Evolutionary conservation across 1,284 basidiomycete species (phyloP).

Genomic region (Leccinum huronense): DNA sequence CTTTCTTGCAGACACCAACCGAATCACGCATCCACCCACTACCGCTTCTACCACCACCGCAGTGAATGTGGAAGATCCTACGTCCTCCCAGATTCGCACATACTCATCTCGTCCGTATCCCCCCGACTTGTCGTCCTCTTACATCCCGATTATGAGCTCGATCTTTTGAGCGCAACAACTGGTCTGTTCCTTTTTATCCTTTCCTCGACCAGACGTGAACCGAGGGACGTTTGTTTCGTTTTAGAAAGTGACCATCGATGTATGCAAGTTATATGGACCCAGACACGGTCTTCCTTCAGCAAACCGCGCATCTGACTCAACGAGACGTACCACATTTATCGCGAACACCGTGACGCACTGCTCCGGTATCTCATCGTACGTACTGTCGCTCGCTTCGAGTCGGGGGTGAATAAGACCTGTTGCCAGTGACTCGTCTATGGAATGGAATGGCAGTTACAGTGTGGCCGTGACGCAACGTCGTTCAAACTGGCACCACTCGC

Average conservation of each 20-base stretch:
- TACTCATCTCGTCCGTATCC: constrained; percentile 91
- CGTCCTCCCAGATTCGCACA: constrained; percentile 69
- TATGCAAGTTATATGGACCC: constrained; percentile 87
- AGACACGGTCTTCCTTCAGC: constrained; percentile 95
- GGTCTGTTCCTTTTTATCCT: constrained; percentile 39
- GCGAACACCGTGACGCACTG: constrained; percentile 77
- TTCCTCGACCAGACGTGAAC: not conserved
- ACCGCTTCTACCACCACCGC: constrained; percentile 28
- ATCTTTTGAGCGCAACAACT: constrained; percentile 99
- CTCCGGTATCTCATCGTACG: constrained; percentile 86
- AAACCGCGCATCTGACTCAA: constrained; percentile 92
- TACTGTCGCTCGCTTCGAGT: constrained; percentile 8
- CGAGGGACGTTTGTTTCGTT: constrained; percentile 1
- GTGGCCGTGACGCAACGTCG: no score
- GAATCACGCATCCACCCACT: constrained; percentile 50
- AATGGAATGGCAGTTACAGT: no score
- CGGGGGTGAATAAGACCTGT: not conserved
- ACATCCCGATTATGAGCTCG: constrained; percentile 98
- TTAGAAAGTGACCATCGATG: constrained; percentile 94
- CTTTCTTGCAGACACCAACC: constrained; percentile 73
- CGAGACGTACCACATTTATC: constrained; percentile 81
- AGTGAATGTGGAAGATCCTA: constrained; percentile 38
- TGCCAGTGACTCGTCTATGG: no score
- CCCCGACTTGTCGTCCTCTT: constrained; percentile 81
- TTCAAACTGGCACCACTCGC: no score